Percentiles rank a stretch among this genome's conserved stretches.
phyloP scores from a whole-genome alignment of 2,329 filamentous ascomycete species.

The Dactylellina cionopaga region DNA sequence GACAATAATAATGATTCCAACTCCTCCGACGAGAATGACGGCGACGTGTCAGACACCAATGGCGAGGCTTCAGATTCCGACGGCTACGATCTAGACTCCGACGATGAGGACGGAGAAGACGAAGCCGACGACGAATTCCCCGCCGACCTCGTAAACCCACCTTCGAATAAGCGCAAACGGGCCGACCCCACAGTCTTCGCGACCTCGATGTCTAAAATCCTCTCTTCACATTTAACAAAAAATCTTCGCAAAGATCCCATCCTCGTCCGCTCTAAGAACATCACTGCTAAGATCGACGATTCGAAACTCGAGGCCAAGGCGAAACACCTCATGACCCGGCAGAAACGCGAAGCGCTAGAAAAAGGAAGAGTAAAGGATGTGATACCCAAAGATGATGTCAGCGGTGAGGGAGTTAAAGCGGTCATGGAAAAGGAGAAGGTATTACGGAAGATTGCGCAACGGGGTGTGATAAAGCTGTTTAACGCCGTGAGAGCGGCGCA shows the following conservation, averaged over 20 bases:
- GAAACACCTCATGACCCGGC: slow-evolving; percentile 78
- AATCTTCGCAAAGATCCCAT: slow-evolving; percentile 88
- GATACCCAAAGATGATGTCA: slow-evolving; percentile 65
- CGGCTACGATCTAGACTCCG: slow-evolving; percentile 60
- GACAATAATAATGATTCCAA: slow-evolving; percentile 60
- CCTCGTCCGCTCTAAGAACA: slow-evolving; percentile 79
- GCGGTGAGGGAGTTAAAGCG: slow-evolving; percentile 62
- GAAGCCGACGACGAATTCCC: slow-evolving; percentile 60
- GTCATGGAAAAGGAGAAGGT: slow-evolving; percentile 64
- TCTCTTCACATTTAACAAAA: slow-evolving; percentile 85
- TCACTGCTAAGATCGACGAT: slow-evolving; percentile 69
- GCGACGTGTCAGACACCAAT: slow-evolving; percentile 53
- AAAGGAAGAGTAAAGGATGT: slow-evolving; percentile 91
- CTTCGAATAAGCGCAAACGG: slow-evolving; percentile 71
- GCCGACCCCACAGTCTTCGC: slow-evolving; percentile 93
- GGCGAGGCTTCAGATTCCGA: slow-evolving; percentile 55
- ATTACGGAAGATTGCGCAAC: slow-evolving; percentile 55
- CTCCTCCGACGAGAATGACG: slow-evolving; percentile 57
- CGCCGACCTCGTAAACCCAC: slow-evolving; percentile 58
- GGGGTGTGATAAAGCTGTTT: slow-evolving; percentile 85
- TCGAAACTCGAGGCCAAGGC: slow-evolving; percentile 81
- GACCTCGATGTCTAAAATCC: slow-evolving; percentile 90
- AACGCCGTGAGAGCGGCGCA: slow-evolving; percentile 94
- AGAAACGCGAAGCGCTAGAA: slow-evolving; percentile 81
- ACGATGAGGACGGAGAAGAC: slow-evolving; percentile 62